A percentile compares a stretch with the other conserved stretches of the same genome.
These are phyloP conservation scores for Moesziomyces sp. DNA, from an alignment of 1,284 basidiomycete species.

Conservation along the genomic window DNA sequence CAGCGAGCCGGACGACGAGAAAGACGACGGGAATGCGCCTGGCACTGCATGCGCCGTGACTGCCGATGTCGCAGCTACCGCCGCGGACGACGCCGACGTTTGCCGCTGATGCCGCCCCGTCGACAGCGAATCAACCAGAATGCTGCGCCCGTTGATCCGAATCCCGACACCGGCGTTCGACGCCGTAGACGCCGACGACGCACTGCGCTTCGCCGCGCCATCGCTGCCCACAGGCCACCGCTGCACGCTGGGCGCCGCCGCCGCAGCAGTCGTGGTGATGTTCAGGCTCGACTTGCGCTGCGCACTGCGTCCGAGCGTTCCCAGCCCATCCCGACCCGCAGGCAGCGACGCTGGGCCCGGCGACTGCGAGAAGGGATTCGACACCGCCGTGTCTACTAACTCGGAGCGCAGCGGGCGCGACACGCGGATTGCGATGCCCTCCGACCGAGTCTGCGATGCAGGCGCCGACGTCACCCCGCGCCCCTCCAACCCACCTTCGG, in stretches of 20 bases:
- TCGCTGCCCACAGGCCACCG: constrained; percentile 29
- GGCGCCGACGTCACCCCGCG: constrained; percentile 34
- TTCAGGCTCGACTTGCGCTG: constrained; percentile 39
- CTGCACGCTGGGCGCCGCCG: constrained; percentile 26
- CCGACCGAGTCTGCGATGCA: constrained; percentile 40
- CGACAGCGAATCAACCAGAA: constrained; percentile 25
- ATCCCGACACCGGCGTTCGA: constrained; percentile 24
- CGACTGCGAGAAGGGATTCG: constrained; percentile 52
- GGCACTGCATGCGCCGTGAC: constrained; percentile 35
- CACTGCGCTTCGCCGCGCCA: constrained; percentile 15
- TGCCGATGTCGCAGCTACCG: constrained; percentile 22
- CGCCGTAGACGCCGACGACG: constrained; percentile 19
- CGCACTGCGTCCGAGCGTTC: constrained; percentile 19
- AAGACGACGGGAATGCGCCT: constrained; percentile 39
- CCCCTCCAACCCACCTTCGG: constrained; percentile 11
- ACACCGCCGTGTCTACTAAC: constrained; percentile 27
- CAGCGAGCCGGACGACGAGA: constrained; percentile 30
- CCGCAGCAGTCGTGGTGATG: constrained; percentile 27
- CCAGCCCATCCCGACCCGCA: constrained; percentile 24
- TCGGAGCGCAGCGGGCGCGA: constrained; percentile 21
- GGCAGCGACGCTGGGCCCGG: constrained; percentile 44
- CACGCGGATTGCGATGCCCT: constrained; percentile 31
- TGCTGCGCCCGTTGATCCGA: constrained; percentile 44
- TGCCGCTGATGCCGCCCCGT: constrained; percentile 18
- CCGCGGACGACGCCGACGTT: constrained; percentile 23